Percentiles rank a stretch among this genome's conserved stretches.
phyloP scores from a whole-genome alignment of 2,329 filamentous ascomycete species.

The Zasmidium cellare region DNA sequence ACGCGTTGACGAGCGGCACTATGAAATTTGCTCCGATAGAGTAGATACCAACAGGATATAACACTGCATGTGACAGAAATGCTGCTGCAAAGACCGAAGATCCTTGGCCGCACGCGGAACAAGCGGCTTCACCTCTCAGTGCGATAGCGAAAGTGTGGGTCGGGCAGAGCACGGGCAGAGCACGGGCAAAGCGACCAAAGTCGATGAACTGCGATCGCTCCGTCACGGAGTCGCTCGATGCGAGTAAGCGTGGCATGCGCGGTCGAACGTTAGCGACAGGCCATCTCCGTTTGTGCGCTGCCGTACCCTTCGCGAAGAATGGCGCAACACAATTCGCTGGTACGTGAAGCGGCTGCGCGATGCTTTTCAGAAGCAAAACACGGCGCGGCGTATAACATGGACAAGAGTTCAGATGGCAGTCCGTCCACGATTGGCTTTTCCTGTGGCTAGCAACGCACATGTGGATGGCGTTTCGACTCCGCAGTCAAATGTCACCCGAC shows the following conservation, averaged over 20 bases:
- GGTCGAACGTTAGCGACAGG: neutral
- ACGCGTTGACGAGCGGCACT: too few relatives aligned
- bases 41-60: too few relatives aligned
- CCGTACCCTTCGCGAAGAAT: neutral
- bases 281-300: neutral
- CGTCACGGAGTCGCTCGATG: conserved; percentile 5
- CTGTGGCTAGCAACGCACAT: too few relatives aligned
- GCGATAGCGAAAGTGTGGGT: neutral
- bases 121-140: neutral
- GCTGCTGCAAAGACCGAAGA: neutral
- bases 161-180: neutral
- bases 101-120: neutral
- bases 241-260: conserved; percentile 6
- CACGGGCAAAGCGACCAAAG: neutral
- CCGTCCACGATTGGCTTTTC: neutral
- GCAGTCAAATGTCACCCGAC: neutral
- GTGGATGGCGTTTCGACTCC: neutral
- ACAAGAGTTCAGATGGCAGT: neutral
- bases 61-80: too few relatives aligned
- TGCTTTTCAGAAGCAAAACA: neutral
- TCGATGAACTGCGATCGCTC: conserved; percentile 4
- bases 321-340: neutral
- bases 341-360: neutral
- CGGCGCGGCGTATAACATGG: neutral
- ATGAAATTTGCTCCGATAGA: too few relatives aligned